These are phyloP conservation scores for Bipolaris gigantea DNA, from an alignment of 2,329 filamentous ascomycete species.

Conservation along the genomic window DNA sequence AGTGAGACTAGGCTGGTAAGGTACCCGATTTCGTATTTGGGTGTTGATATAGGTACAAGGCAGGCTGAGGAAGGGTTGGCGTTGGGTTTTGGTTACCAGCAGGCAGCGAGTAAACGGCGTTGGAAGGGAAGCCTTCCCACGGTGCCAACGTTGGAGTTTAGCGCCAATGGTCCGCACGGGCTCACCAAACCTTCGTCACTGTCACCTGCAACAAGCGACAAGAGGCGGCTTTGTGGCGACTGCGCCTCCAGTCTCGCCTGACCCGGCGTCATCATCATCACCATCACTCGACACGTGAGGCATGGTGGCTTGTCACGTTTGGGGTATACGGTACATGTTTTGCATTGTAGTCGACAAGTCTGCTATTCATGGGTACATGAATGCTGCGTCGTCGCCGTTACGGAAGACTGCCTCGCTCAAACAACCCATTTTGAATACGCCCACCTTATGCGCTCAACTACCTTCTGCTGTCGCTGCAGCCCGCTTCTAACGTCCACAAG, in stretches of 20 bases:
- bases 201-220: slow-evolving; percentile 4
- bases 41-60: background rate
- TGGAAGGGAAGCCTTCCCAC: slow-evolving; percentile 10
- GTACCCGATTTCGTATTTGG: background rate
- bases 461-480: slow-evolving; percentile 74
- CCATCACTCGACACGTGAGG: background rate
- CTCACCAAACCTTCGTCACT: slow-evolving; percentile 14
- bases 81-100: slow-evolving; percentile 5
- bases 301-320: background rate
- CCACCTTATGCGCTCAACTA: slow-evolving; percentile 85
- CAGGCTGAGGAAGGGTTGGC: slow-evolving; percentile 1
- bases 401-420: slow-evolving; percentile 8
- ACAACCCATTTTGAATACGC: slow-evolving; percentile 76
- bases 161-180: slow-evolving; percentile 14
- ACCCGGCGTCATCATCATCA: slow-evolving; percentile 1
- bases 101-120: slow-evolving; percentile 14
- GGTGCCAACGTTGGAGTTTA: slow-evolving; percentile 16
- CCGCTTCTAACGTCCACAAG: slow-evolving; percentile 78
- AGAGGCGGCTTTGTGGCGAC: slow-evolving; percentile 8
- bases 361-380: background rate
- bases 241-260: slow-evolving; percentile 2
- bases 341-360: slow-evolving; percentile 4
- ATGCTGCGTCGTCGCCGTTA: background rate
- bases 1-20: background rate
- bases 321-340: background rate